phyloP scores from a whole-genome alignment of 345 rosid species.

The Camelina neglecta region DNA sequence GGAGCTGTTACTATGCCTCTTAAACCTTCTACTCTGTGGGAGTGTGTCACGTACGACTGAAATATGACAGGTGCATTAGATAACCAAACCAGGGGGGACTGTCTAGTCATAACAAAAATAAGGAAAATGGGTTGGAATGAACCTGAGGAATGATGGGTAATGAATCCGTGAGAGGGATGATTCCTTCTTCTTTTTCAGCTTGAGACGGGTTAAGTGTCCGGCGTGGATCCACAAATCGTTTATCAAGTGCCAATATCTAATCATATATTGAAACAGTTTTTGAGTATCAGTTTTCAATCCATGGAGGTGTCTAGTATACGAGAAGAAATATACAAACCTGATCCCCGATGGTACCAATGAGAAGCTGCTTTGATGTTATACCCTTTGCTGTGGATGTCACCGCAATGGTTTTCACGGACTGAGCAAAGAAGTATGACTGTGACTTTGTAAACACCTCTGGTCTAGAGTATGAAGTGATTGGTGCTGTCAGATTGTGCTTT shows the following conservation, averaged over 20 bases:
- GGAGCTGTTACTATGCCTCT: slow-evolving; percentile 81
- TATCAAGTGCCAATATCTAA: slow-evolving; percentile 61
- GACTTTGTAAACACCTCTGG: slow-evolving; percentile 86
- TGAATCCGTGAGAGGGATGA: slow-evolving; percentile 87
- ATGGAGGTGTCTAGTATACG: not conserved
- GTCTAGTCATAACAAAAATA: slow-evolving; percentile 10
- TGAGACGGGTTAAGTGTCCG: slow-evolving; percentile 90
- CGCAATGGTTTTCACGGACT: slow-evolving; percentile 81
- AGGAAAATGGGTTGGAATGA: slow-evolving; percentile 28
- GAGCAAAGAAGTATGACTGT: slow-evolving; percentile 93
- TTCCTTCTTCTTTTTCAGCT: slow-evolving; percentile 97
- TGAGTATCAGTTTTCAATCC: not conserved
- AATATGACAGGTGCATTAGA: slow-evolving; percentile 18
- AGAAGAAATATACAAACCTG: slow-evolving; percentile 38
- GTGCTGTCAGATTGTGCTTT: slow-evolving; percentile 94
- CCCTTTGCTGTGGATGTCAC: slow-evolving; percentile 98
- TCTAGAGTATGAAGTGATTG: slow-evolving; percentile 80
- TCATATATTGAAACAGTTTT: slow-evolving; percentile 19
- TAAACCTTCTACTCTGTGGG: slow-evolving; percentile 85
- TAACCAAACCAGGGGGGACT: not conserved
- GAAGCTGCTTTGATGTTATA: slow-evolving; percentile 97
- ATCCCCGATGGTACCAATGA: slow-evolving; percentile 86
- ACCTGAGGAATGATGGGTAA: slow-evolving; percentile 97
- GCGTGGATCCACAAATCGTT: slow-evolving; percentile 94
- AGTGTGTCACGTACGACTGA: slow-evolving; percentile 84